phyloP scores from a whole-genome alignment of 306 rosid genomes.

The Mimosa pudica region DNA sequence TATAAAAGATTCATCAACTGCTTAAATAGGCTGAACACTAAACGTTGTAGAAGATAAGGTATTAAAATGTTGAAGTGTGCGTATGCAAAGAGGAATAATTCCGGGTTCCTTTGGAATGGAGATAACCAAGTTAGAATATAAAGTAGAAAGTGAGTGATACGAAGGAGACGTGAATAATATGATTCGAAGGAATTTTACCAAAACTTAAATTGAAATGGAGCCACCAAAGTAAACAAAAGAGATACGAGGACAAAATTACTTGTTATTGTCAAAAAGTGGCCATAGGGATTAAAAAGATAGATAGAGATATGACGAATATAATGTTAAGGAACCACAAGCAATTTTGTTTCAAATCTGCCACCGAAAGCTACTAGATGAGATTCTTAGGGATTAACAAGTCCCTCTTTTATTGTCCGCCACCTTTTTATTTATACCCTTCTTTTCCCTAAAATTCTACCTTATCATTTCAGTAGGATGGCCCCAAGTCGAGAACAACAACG shows the following conservation, averaged over 20 bases:
- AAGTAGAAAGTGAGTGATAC: constrained; percentile 15
- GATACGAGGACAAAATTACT: constrained; percentile 23
- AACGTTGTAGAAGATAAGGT: not conserved
- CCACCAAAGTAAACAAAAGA: constrained; percentile 3
- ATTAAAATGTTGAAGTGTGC: not conserved
- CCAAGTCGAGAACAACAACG: not conserved
- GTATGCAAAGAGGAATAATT: constrained; percentile 25
- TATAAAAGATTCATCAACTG: not conserved
- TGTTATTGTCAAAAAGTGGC: constrained; percentile 14
- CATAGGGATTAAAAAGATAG: too few relatives aligned
- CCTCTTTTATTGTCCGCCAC: not conserved
- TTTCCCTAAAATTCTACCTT: not conserved
- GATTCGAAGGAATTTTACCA: constrained; percentile 30
- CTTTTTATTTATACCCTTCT: not conserved
- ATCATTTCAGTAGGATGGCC: constrained; percentile 20
- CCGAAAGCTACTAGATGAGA: constrained; percentile 12
- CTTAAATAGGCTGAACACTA: not conserved
- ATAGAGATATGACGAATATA: not conserved
- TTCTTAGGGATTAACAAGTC: not conserved
- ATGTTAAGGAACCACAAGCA: not conserved
- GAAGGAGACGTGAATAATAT: constrained; percentile 15
- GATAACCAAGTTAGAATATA: constrained; percentile 12
- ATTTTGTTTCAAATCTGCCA: not conserved
- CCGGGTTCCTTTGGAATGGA: constrained; percentile 16
- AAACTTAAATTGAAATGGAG: constrained; percentile 18